Evolutionary conservation across 2,329 filamentous ascomycete genomes (phyloP), one percentile per base, ranked within the genome.

Genomic region (Helicocarpus griseus): DNA sequence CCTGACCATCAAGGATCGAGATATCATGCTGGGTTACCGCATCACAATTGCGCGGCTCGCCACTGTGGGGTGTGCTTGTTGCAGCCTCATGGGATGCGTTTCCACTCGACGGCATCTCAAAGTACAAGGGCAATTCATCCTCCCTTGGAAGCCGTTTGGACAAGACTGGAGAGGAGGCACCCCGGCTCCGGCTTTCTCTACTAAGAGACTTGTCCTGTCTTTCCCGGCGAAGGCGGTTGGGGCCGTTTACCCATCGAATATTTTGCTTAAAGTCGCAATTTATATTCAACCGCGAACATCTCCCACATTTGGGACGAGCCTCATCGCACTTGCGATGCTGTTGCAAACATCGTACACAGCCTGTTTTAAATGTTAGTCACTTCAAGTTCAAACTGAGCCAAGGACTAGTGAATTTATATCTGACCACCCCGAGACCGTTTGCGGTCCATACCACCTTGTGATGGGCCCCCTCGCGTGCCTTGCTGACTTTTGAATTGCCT

Each of bases 301-400:
- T 26, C 19, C 21, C 33, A 38, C 46, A 48, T 13, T 31, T 29
- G 14, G 46, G 33, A 19, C 46, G 46, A 26, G 2, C 33, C 21
- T 48, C 46, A 7, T 48, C 46, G 38, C 46, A 48, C n/a, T 48
- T 48, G 29, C 33, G 46, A 28, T 48, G 46, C 22, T 48, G 46
- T 26, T 48, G 31, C 38, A 48, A 31, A 21, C 46, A 48, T 48
- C 24, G 35, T 4, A 22, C 21, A 26, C 46, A 48, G n/a, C 46
- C 46, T 48, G 31, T 24, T 6, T 1, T 13, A 38, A 35, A 13
- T 26, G 46, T 38, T 29, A 26, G 21, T 26, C 38, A n/a, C 36
- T 19, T 5, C 9, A 26, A 26, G 11, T 7, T 6, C 9, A 7
- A 13, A 14, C 4, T 38, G 21, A 24, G n/a, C n/a, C n/a, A 24